A percentile compares a stretch with the other conserved stretches of the same genome.
Evolutionary conservation across 2,329 filamentous ascomycete genomes (phyloP).

Genomic region (Plectosphaerella plurivora): DNA sequence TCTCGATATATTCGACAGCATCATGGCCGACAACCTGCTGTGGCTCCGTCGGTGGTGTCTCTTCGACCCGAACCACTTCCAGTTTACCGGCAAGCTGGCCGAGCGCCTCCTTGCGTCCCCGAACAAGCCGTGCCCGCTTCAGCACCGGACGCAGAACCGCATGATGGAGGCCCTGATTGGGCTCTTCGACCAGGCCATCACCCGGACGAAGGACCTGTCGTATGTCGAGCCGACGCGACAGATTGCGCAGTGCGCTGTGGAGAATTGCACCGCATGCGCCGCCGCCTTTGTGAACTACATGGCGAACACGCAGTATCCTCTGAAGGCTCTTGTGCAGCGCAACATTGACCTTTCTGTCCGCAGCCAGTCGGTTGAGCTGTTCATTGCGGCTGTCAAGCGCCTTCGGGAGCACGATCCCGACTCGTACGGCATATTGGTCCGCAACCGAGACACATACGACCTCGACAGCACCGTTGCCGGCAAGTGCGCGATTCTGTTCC

Average conservation of each 20-base stretch:
- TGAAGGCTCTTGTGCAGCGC: conserved; percentile 63
- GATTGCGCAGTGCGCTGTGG: conserved; percentile 43
- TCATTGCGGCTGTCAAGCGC: conserved; percentile 47
- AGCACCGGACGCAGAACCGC: conserved; percentile 40
- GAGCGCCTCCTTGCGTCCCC: conserved; percentile 37
- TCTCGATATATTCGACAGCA: conserved; percentile 47
- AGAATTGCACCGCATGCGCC: conserved; percentile 50
- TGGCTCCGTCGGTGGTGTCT: conserved; percentile 75
- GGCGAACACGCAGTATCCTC: conserved; percentile 43
- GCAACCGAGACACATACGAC: conserved; percentile 15
- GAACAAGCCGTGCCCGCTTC: conserved; percentile 39
- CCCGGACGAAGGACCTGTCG: conserved; percentile 64
- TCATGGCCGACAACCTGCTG: conserved; percentile 67
- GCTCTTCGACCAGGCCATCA: conserved; percentile 72
- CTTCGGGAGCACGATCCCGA: conserved; percentile 45
- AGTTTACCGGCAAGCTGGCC: conserved; percentile 62
- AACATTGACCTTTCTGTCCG: conserved; percentile 56
- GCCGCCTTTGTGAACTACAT: conserved; percentile 60
- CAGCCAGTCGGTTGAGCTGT: conserved; percentile 40
- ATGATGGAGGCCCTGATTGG: conserved; percentile 53
- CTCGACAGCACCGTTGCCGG: conserved; percentile 25
- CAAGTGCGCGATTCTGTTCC: conserved; percentile 42
- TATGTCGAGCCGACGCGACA: conserved; percentile 33
- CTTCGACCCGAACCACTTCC: conserved; percentile 66
- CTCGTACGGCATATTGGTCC: conserved; percentile 35